Conservation (phyloP, 1,284 basidiomycete species). For the Malassezia pachydermatis region DNA sequence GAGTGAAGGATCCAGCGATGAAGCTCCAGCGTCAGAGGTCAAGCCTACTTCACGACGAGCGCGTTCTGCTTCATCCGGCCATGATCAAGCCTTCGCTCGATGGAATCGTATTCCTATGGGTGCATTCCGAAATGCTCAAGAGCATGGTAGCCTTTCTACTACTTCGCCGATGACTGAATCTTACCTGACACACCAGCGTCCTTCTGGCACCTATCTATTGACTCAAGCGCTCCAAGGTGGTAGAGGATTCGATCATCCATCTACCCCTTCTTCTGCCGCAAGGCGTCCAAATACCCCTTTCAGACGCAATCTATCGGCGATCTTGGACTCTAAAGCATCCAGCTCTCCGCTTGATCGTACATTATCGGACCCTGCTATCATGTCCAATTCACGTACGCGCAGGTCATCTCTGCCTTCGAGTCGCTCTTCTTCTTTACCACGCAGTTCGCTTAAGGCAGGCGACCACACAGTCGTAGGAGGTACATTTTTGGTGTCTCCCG, state of each 20-base stretch:
- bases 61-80: constrained; percentile 3
- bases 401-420: too few relatives aligned
- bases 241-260: neutral
- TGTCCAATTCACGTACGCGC: too few relatives aligned
- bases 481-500: constrained; percentile 12
- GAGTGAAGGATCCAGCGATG: constrained; percentile 20
- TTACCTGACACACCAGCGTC: constrained; percentile 20
- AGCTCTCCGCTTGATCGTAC: constrained; percentile 13
- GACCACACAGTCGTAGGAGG: constrained; percentile 16
- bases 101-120: constrained; percentile 46
- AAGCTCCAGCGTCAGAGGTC: constrained; percentile 3
- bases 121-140: constrained; percentile 41
- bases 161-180: constrained; percentile 8
- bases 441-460: too few relatives aligned
- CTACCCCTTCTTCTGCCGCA: too few relatives aligned
- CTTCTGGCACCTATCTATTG: constrained; percentile 31
- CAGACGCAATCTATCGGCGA: neutral
- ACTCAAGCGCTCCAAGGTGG: constrained; percentile 15
- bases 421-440: too few relatives aligned
- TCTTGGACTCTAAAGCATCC: too few relatives aligned
- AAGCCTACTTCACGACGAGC: constrained; percentile 20
- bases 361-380: constrained; percentile 7
- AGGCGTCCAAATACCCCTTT: constrained; percentile 7
- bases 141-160: constrained; percentile 12
- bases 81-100: constrained; percentile 29